A percentile compares a stretch with the other conserved stretches of the same genome.
These are phyloP conservation scores for Angomonas deanei DNA, from an alignment of 208 protist genomes.

Conservation along the genomic window DNA sequence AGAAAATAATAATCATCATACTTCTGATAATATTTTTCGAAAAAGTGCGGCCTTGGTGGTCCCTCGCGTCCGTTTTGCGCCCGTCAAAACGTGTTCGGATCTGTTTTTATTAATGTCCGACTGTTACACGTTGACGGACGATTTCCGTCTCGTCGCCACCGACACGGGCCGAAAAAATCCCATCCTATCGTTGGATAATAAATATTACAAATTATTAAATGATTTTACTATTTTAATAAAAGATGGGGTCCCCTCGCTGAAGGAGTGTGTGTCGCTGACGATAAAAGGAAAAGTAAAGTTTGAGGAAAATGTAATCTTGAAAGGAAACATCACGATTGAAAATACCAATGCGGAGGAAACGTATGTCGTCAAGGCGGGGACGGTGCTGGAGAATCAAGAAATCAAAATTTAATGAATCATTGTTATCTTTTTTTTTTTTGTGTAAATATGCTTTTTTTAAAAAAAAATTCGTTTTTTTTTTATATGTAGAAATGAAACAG, in stretches of 20 bases:
- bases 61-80: slow-evolving; percentile 95
- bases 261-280: slow-evolving; percentile 45
- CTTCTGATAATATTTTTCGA: background rate
- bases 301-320: slow-evolving; percentile 37
- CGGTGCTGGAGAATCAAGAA: slow-evolving; percentile 41
- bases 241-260: slow-evolving; percentile 57
- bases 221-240: slow-evolving; percentile 52
- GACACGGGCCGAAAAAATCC: slow-evolving; percentile 40
- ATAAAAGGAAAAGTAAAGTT: slow-evolving; percentile 66
- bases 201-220: slow-evolving; percentile 72
- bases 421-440: background rate
- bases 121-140: slow-evolving; percentile 82
- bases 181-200: slow-evolving; percentile 62
- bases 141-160: slow-evolving; percentile 48
- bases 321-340: slow-evolving; percentile 59
- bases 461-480: background rate
- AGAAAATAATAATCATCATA: background rate
- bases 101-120: slow-evolving; percentile 96
- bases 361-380: slow-evolving; percentile 34
- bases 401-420: background rate
- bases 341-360: slow-evolving; percentile 25
- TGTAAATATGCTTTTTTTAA: background rate
- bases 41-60: slow-evolving; percentile 85
- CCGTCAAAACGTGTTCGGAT: slow-evolving; percentile 97
- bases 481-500: background rate